phyloP scores from a whole-genome alignment of 164 flowering plant genomes.

The Cinnamomum micranthum region DNA sequence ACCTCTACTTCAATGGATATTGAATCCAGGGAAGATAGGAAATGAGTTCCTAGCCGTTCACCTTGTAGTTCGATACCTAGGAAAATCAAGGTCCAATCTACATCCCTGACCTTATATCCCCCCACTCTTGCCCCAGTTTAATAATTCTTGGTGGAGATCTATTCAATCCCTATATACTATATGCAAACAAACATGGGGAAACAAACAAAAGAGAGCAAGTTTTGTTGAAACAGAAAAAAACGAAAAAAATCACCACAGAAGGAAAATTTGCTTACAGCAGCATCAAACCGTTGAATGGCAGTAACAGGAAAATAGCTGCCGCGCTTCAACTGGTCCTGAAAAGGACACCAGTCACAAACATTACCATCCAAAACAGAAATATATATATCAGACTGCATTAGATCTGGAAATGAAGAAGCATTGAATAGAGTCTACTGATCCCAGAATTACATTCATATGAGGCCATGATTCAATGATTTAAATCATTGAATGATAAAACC shows the following conservation, averaged over 20 bases:
- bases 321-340: conserved; percentile 49
- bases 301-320: conserved; percentile 90
- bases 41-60: too few relatives aligned
- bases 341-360: neutral
- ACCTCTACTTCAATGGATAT: too few relatives aligned
- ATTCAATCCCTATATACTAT: neutral
- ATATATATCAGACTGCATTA: neutral
- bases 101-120: too few relatives aligned
- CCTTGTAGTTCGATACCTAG: too few relatives aligned
- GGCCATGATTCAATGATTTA: neutral
- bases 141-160: too few relatives aligned
- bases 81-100: too few relatives aligned
- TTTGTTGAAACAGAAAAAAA: neutral
- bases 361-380: neutral
- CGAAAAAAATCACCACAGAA: neutral
- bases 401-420: neutral
- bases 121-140: too few relatives aligned
- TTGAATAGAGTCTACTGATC: neutral
- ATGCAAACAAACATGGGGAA: neutral
- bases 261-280: conserved; percentile 58
- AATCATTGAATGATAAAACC: too few relatives aligned
- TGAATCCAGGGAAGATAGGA: too few relatives aligned
- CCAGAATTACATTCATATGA: neutral
- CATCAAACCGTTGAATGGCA: conserved; percentile 94
- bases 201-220: neutral